Percentiles rank a stretch among this genome's conserved stretches.
Evolutionary conservation across 805 yeast genomes (phyloP).

Genomic region (Pichia rugopelliculosa): DNA sequence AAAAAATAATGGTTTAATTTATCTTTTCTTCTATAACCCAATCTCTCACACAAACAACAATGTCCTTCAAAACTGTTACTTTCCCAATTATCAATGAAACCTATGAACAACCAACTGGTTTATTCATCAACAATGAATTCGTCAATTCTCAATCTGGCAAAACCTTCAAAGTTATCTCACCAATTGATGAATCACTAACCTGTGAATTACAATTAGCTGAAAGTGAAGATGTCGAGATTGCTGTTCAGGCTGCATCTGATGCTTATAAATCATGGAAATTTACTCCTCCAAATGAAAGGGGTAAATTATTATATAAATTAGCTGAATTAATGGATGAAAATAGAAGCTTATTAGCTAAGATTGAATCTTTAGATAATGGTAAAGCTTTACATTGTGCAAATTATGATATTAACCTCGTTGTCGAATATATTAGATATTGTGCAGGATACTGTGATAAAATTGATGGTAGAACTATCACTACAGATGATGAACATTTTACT

Average conservation of each 20-base stretch:
- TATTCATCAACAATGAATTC: slow-evolving; percentile 52
- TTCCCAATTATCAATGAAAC: slow-evolving; percentile 61
- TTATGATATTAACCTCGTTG: slow-evolving; percentile 60
- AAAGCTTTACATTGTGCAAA: slow-evolving; percentile 59
- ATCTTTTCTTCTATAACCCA: background rate
- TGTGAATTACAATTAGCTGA: slow-evolving; percentile 47
- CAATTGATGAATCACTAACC: slow-evolving; percentile 45
- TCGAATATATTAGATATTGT: slow-evolving; percentile 59
- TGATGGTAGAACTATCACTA: slow-evolving; percentile 55
- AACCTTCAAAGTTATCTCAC: slow-evolving; percentile 45
- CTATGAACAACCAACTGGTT: slow-evolving; percentile 53
- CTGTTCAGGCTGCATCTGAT: slow-evolving; percentile 58
- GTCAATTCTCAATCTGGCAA: slow-evolving; percentile 42
- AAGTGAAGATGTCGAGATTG: slow-evolving; percentile 58
- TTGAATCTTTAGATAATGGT: slow-evolving; percentile 75
- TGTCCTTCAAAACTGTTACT: slow-evolving; percentile 27
- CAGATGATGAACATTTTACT: slow-evolving; percentile 56
- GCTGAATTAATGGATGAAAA: slow-evolving; percentile 65
- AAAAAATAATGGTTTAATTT: no score
- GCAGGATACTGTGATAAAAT: slow-evolving; percentile 71
- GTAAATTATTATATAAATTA: slow-evolving; percentile 44
- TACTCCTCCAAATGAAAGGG: slow-evolving; percentile 51
- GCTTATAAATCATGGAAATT: slow-evolving; percentile 60
- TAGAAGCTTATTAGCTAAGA: slow-evolving; percentile 54
- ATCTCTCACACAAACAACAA: background rate